These are phyloP conservation scores for Erysimum cheiranthoides DNA, from an alignment of 345 rosid species.

Conservation along the genomic window DNA sequence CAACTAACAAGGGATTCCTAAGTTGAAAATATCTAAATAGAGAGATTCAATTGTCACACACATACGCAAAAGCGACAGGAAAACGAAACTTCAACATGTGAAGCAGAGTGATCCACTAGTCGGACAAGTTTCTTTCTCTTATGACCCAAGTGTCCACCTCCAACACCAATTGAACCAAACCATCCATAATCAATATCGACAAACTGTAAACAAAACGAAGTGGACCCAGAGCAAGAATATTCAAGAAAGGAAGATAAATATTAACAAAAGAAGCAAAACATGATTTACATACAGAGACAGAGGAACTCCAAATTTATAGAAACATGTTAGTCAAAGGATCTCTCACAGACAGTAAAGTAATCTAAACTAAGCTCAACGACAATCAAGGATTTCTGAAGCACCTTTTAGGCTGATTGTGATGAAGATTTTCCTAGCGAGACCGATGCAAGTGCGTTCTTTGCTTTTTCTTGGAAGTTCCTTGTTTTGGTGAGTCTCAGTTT, in stretches of 20 bases:
- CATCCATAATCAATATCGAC: constrained; percentile 2
- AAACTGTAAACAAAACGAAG: background rate
- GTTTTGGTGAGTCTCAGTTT: constrained; percentile 75
- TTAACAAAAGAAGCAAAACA: constrained; percentile 40
- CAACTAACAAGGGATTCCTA: constrained; percentile 17
- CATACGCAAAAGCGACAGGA: constrained; percentile 26
- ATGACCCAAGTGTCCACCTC: constrained; percentile 22
- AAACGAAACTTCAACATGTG: constrained; percentile 36
- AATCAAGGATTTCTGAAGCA: constrained; percentile 6
- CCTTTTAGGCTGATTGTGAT: constrained; percentile 48
- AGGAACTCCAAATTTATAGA: constrained; percentile 15
- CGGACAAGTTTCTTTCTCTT: constrained; percentile 30
- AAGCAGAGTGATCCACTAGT: constrained; percentile 35
- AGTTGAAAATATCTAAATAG: constrained; percentile 33
- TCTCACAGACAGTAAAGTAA: constrained; percentile 30
- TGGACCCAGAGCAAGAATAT: constrained; percentile 28
- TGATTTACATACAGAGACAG: constrained; percentile 63
- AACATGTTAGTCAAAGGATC: constrained; percentile 19
- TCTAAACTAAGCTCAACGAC: constrained; percentile 31
- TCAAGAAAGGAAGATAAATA: constrained; percentile 14
- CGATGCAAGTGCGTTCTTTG: constrained; percentile 83
- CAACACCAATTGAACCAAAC: constrained; percentile 4
- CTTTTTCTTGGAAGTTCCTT: constrained; percentile 77
- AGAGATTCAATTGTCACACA: constrained; percentile 32
- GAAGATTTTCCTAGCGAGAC: constrained; percentile 84